Percentiles rank a stretch among this genome's conserved stretches.
Conservation (phyloP, 306 rosid genomes). For the Inga laurina region DNA sequence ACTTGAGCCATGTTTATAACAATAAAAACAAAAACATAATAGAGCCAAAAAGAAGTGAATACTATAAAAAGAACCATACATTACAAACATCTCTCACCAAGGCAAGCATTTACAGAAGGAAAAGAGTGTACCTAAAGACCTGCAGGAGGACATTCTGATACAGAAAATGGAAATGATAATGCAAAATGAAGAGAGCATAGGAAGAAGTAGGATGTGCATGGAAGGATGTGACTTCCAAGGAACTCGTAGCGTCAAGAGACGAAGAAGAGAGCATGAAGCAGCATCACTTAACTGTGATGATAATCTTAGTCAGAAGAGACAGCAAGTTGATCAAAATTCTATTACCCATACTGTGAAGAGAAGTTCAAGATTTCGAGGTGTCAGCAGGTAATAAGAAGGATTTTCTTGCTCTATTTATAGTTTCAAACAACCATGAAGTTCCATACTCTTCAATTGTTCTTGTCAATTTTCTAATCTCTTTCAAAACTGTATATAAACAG, state of each 20-base stretch:
- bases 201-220: slow-evolving; percentile 28
- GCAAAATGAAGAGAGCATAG: slow-evolving; percentile 49
- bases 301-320: slow-evolving; percentile 29
- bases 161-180: slow-evolving; percentile 43
- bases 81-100: not conserved
- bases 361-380: slow-evolving; percentile 73
- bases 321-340: slow-evolving; percentile 44
- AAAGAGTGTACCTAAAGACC: not conserved
- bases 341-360: slow-evolving; percentile 53
- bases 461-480: slow-evolving; percentile 18
- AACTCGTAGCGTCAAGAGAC: slow-evolving; percentile 46
- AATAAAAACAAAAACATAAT: slow-evolving; percentile 38
- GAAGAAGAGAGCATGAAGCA: slow-evolving; percentile 42
- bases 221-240: slow-evolving; percentile 34
- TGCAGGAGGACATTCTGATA: not conserved
- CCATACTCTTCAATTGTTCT: not conserved
- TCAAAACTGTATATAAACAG: slow-evolving; percentile 37
- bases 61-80: slow-evolving; percentile 25
- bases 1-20: slow-evolving; percentile 26
- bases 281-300: slow-evolving; percentile 23
- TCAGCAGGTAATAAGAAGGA: slow-evolving; percentile 54
- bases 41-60: slow-evolving; percentile 42
- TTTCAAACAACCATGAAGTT: not conserved
- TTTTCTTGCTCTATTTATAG: not conserved
- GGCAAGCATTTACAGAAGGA: slow-evolving; percentile 16